Conservation (phyloP, 257 asterid genomes). For the Capsicum rhomboideum region DNA sequence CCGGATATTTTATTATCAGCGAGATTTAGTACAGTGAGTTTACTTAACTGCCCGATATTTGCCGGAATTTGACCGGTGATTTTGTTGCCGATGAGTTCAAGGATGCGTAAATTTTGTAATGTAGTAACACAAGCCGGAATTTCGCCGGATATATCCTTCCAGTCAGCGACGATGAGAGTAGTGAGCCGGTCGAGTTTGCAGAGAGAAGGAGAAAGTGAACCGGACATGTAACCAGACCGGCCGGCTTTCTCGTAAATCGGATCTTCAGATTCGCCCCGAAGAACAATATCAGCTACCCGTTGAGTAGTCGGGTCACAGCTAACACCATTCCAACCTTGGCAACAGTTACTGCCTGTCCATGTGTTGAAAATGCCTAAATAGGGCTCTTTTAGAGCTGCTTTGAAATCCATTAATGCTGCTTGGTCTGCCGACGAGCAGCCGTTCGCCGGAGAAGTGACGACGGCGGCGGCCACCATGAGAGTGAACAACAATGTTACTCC, state of each 20-base stretch:
- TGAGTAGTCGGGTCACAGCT: slow-evolving; percentile 76
- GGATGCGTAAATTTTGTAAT: slow-evolving; percentile 46
- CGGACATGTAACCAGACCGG: slow-evolving; percentile 92
- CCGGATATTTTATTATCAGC: slow-evolving; percentile 87
- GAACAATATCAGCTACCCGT: slow-evolving; percentile 71
- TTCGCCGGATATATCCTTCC: slow-evolving; percentile 80
- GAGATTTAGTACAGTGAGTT: slow-evolving; percentile 63
- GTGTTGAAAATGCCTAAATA: slow-evolving; percentile 70
- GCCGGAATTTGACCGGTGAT: slow-evolving; percentile 68
- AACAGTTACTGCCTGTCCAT: slow-evolving; percentile 78
- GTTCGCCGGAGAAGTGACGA: slow-evolving; percentile 13
- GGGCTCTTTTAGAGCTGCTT: slow-evolving; percentile 65
- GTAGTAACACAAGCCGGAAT: slow-evolving; percentile 68
- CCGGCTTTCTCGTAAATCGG: slow-evolving; percentile 80
- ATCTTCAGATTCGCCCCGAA: slow-evolving; percentile 95
- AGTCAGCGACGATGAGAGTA: slow-evolving; percentile 78
- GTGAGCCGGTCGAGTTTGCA: slow-evolving; percentile 78
- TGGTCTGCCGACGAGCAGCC: slow-evolving; percentile 71
- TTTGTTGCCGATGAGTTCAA: slow-evolving; percentile 80
- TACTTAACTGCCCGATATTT: slow-evolving; percentile 52
- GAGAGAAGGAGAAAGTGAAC: slow-evolving; percentile 57
- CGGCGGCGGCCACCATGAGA: slow-evolving; percentile 22
- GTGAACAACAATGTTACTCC: slow-evolving; percentile 3
- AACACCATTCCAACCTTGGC: slow-evolving; percentile 79
- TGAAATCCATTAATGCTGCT: slow-evolving; percentile 52